Evolutionary conservation across 495 filamentous ascomycete genomes (phyloP).

Genomic region (Entonaema liquescens): DNA sequence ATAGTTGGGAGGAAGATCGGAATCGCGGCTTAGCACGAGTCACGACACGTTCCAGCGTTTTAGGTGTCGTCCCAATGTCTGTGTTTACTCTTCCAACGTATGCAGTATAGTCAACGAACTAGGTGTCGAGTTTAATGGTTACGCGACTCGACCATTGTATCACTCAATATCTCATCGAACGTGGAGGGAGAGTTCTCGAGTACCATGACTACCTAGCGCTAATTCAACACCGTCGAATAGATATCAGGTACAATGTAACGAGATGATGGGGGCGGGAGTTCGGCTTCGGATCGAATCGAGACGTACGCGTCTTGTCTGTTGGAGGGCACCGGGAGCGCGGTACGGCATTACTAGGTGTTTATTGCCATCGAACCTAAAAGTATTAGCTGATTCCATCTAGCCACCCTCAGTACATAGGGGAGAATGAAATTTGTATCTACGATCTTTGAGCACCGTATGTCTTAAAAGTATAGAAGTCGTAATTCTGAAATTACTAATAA

Average conservation of each 20-base stretch:
- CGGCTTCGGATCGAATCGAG: neutral
- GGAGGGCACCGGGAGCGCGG: neutral
- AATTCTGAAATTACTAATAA: neutral
- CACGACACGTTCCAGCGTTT: neutral
- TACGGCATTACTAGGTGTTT: neutral
- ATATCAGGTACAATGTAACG: neutral
- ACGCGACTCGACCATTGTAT: neutral
- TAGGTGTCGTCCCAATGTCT: neutral
- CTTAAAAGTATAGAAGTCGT: neutral
- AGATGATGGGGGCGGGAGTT: neutral
- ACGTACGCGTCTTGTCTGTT: neutral
- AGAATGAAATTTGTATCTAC: neutral
- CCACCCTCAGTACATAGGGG: too few relatives aligned
- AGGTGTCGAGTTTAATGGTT: neutral
- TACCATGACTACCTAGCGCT: neutral
- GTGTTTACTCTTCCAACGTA: neutral
- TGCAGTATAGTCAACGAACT: neutral
- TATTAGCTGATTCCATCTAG: neutral
- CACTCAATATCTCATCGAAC: neutral
- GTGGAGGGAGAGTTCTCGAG: neutral
- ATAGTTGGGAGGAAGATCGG: neutral
- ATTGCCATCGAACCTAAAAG: neutral
- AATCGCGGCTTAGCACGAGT: neutral
- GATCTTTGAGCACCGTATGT: neutral
- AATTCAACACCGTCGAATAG: neutral